These are phyloP conservation scores for Decorospora gaudefroyi DNA, from an alignment of 2,329 filamentous ascomycete genomes.

Conservation along the genomic window DNA sequence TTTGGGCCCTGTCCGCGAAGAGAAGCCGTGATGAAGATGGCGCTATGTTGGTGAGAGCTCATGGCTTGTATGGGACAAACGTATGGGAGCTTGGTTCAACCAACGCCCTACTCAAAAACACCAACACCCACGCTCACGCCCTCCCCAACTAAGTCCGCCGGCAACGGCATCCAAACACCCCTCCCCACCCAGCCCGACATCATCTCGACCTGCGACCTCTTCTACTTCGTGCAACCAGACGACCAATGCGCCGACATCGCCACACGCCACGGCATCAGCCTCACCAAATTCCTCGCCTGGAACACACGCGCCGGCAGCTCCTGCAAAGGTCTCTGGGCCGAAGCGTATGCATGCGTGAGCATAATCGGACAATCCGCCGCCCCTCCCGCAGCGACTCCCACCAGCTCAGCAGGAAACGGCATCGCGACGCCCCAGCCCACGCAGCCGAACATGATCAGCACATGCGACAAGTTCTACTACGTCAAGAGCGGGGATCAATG, in stretches of 20 bases:
- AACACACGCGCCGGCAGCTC: background rate
- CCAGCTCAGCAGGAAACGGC: constrained; percentile 6
- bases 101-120: no score
- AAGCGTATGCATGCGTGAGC: background rate
- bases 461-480: constrained; percentile 17
- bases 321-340: background rate
- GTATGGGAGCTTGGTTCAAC: no score
- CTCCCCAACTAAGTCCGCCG: no score
- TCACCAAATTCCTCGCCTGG: background rate
- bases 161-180: background rate
- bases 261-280: background rate
- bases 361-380: no score
- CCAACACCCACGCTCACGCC: no score
- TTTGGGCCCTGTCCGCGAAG: no score
- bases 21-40: no score
- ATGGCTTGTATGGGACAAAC: no score
- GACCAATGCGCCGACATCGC: background rate
- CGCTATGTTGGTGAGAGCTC: no score
- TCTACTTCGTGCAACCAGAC: background rate
- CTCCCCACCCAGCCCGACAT: background rate
- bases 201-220: background rate
- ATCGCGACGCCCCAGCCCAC: constrained; percentile 13
- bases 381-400: no score
- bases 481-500: constrained; percentile 11
- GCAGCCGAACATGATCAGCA: constrained; percentile 10